Base-by-base conservation (phyloP, 208 protist species). In the Crithidia thermophila region DNA sequence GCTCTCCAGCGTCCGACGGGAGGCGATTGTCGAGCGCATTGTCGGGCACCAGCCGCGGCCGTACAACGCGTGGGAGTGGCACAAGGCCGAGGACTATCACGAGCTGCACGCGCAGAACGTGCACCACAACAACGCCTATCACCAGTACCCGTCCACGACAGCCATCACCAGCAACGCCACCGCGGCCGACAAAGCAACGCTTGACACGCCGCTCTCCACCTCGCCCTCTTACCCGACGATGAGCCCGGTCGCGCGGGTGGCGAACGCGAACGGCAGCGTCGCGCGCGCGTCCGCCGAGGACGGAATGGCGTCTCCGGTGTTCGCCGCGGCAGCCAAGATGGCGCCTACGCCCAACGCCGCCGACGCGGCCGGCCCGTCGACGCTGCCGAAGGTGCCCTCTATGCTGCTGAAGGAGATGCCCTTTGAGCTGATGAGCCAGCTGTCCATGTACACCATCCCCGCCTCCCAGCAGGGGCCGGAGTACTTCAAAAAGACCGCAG, bases 381-480 rank as follows among this genome's bases (percentile, higher is more conserved):
- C 27, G 20, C 8, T 33, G 33, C 31, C 52, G 1, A 33, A 33
- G 27, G 16, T 23, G 27, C 11, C 62, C 1, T 55, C 62, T 3
- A 53, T 53, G 14, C 5, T 27, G 30, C 6, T 36, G 13, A 68
- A 50, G 31, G 57, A 71, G 18, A 53, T 67, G 50, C 40, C 63
- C 31, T 71, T 60, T 30, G 56, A 52, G 50, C 52, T 46, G 5
- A 67, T 71, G 63, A 71, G 30, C 7, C 47, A 60, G 34, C 63
- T 64, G 36, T 65, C 75, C 31, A 77, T 78, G 42, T 84, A 91
- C 72, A 91, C 77, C 0, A 87, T 88, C 49, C 90, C 90, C 0
- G 71, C 84, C 20, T 88, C 84, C 18, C 74, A 75, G 36, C 86
- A 91, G 45, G 87, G 87, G 21, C 87, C 90, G 2, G 77, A 93